phyloP scores from a whole-genome alignment of 2,329 filamentous ascomycete species.

The Ceratocystis colombiana region DNA sequence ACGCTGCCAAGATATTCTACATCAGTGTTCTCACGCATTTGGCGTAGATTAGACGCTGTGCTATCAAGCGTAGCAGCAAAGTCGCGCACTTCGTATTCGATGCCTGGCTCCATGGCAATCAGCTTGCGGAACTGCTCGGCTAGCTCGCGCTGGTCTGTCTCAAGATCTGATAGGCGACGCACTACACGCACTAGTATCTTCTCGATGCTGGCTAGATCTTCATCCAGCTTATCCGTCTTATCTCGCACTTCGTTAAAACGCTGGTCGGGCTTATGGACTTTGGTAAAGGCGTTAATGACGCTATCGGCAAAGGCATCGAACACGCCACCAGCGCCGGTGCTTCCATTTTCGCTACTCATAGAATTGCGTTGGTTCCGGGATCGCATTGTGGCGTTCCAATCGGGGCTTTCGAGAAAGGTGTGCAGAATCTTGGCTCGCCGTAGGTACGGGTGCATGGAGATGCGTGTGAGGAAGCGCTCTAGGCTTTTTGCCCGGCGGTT shows the following conservation, averaged over 20 bases:
- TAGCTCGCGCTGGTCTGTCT: constrained; percentile 78
- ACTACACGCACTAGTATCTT: constrained; percentile 91
- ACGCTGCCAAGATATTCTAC: constrained; percentile 90
- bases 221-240: constrained; percentile 84
- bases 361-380: constrained; percentile 58
- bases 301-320: constrained; percentile 94
- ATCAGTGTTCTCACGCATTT: constrained; percentile 83
- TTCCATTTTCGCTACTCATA: constrained; percentile 38
- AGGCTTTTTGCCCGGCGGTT: constrained; percentile 78
- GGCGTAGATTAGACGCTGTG: constrained; percentile 64
- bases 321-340: constrained; percentile 47
- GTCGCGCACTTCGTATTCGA: constrained; percentile 69
- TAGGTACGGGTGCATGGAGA: constrained; percentile 80
- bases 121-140: constrained; percentile 93
- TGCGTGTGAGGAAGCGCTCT: constrained; percentile 76
- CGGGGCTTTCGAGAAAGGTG: constrained; percentile 79
- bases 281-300: constrained; percentile 94
- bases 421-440: constrained; percentile 73
- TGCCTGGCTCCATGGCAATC: constrained; percentile 74
- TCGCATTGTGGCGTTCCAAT: constrained; percentile 96
- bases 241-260: constrained; percentile 92
- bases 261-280: constrained; percentile 88
- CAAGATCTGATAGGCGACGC: constrained; percentile 75
- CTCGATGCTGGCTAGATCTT: constrained; percentile 84
- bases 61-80: constrained; percentile 83